A percentile compares a stretch with the other conserved stretches of the same genome.
These are phyloP conservation scores for Lentinula guzmanii DNA, from an alignment of 768 basidiomycete species.

Conservation along the genomic window DNA sequence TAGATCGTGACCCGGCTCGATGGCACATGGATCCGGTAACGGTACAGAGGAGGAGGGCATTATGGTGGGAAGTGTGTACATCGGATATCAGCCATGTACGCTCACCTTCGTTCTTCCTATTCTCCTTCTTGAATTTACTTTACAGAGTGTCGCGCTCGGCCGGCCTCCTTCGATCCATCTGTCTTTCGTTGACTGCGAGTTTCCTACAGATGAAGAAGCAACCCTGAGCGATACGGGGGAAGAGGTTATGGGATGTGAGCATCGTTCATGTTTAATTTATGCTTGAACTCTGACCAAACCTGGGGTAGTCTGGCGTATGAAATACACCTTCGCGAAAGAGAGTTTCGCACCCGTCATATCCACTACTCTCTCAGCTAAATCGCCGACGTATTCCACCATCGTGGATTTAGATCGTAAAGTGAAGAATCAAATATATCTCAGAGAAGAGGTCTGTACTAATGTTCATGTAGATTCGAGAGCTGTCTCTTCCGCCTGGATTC, in stretches of 20 bases:
- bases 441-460: background rate
- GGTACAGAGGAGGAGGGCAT: slow-evolving; percentile 26
- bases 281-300: background rate
- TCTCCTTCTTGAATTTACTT: background rate
- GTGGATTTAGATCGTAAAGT: slow-evolving; percentile 43
- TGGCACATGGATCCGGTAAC: slow-evolving; percentile 32
- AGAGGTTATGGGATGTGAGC: slow-evolving; percentile 45
- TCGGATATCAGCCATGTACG: slow-evolving; percentile 32
- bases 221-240: slow-evolving; percentile 36
- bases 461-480: slow-evolving; percentile 29
- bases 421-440: background rate
- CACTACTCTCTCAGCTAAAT: slow-evolving; percentile 40
- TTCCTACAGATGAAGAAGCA: slow-evolving; percentile 50
- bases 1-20: slow-evolving; percentile 35
- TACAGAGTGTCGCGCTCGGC: slow-evolving; percentile 25
- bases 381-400: slow-evolving; percentile 38
- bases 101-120: slow-evolving; percentile 4
- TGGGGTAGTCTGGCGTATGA: slow-evolving; percentile 49
- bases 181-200: slow-evolving; percentile 35
- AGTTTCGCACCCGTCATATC: slow-evolving; percentile 45
- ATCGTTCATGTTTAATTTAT: background rate
- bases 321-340: slow-evolving; percentile 44
- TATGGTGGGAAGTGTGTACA: slow-evolving; percentile 35
- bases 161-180: slow-evolving; percentile 32
- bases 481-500: slow-evolving; percentile 38